Evolutionary conservation across 257 asterid genomes (phyloP).

Genomic region (Asclepias syriaca): DNA sequence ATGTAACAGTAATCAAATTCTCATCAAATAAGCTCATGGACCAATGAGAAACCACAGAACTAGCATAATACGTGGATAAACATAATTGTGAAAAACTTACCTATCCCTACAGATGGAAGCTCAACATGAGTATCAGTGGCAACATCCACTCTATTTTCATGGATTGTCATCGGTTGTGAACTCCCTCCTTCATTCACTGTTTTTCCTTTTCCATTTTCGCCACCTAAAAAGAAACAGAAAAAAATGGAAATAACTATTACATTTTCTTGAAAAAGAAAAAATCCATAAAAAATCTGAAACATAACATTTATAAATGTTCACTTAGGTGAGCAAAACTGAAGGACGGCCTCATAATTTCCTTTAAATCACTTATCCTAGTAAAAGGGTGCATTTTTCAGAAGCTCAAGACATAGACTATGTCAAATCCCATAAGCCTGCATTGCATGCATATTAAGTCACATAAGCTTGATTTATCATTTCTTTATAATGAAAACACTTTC

Average conservation of each 20-base stretch:
- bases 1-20: neutral
- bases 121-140: neutral
- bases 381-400: neutral
- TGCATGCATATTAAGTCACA: neutral
- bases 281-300: neutral
- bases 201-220: neutral
- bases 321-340: neutral
- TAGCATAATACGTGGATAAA: neutral
- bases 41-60: neutral
- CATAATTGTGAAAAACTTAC: neutral
- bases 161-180: conserved; percentile 1
- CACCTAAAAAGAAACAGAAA: conserved; percentile 14
- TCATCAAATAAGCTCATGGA: neutral
- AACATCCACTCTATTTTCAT: neutral
- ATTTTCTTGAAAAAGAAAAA: too few relatives aligned
- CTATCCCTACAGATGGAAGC: neutral
- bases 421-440: neutral
- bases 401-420: neutral
- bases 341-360: neutral
- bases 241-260: neutral
- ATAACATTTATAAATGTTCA: neutral
- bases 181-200: conserved; percentile 1
- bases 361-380: neutral
- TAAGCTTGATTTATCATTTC: neutral
- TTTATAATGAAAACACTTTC: neutral